Evolutionary conservation across 1,284 basidiomycete genomes (phyloP).

Genomic region (Leccinum pallidistipes): DNA sequence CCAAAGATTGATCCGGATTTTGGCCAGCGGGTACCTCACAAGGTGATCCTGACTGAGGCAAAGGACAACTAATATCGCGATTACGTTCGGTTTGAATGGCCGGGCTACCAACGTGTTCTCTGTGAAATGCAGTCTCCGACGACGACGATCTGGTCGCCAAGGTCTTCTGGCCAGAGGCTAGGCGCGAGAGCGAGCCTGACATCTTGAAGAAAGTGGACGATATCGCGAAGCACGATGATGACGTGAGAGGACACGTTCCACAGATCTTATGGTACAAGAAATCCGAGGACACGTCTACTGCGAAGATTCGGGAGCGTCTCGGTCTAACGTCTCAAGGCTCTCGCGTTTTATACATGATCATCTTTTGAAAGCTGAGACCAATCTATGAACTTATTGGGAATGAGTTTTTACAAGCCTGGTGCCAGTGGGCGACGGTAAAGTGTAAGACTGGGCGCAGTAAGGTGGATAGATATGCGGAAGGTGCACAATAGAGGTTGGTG

Average conservation of each 20-base stretch:
- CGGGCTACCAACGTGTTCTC: conserved; percentile 15
- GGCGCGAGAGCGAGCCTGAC: conserved; percentile 10
- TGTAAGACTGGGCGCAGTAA: too few species aligned
- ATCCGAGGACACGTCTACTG: conserved; percentile 1
- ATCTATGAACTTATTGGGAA: too few species aligned
- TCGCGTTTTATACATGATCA: too few species aligned
- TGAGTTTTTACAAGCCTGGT: too few species aligned
- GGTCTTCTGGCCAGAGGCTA: conserved; percentile 19
- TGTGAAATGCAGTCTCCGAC: not conserved
- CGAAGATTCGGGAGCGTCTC: too few species aligned
- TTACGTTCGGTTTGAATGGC: conserved; percentile 8
- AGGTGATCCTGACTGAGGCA: not conserved
- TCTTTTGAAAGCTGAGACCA: too few species aligned
- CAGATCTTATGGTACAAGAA: conserved; percentile 8
- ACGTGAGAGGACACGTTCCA: conserved; percentile 22
- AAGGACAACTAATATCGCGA: not conserved
- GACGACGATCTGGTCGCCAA: conserved; percentile 15
- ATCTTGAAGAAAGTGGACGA: conserved; percentile 16
- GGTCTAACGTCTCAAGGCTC: too few species aligned
- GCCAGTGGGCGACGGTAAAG: too few species aligned
- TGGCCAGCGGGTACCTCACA: not conserved
- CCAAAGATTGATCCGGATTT: conserved; percentile 3
- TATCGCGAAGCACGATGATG: not conserved
- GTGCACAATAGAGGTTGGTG: too few species aligned
- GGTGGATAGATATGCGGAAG: too few species aligned